A percentile compares a stretch with the other conserved stretches of the same genome.
Conservation (phyloP, 306 rosid species). For the Vigna angularis region DNA sequence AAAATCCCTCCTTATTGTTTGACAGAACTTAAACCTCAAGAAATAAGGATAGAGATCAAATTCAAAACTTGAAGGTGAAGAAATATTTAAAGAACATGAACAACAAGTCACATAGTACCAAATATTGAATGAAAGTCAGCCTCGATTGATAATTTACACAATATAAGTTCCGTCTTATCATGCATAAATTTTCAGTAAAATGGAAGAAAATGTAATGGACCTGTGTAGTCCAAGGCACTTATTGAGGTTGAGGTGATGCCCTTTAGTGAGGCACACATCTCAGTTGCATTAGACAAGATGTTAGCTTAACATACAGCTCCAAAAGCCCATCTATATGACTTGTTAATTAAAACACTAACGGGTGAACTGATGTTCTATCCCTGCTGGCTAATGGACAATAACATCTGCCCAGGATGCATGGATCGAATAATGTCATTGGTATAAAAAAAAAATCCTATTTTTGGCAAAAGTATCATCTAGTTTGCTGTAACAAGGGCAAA, state of each 20-base stretch:
- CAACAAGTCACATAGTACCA: conserved; percentile 29
- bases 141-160: conserved; percentile 25
- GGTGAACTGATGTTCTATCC: not conserved
- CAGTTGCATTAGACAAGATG: not conserved
- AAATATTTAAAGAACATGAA: conserved; percentile 45
- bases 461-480: not conserved
- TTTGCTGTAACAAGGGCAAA: conserved; percentile 9
- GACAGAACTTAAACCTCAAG: too few species aligned
- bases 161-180: conserved; percentile 19
- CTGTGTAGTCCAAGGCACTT: conserved; percentile 2
- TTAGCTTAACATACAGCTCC: not conserved
- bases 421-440: conserved; percentile 21
- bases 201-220: conserved; percentile 25
- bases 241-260: not conserved
- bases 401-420: not conserved
- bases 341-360: conserved; percentile 1
- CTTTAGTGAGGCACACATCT: conserved; percentile 18
- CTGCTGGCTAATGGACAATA: not conserved
- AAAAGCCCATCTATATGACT: not conserved
- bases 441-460: not conserved
- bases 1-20: not conserved
- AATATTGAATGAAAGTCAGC: conserved; percentile 20
- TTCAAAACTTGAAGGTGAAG: conserved; percentile 93
- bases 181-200: conserved; percentile 30
- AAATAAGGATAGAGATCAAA: conserved; percentile 75